Conservation (phyloP, 2,329 filamentous ascomycete species). For the Cladophialophora psammophila region DNA sequence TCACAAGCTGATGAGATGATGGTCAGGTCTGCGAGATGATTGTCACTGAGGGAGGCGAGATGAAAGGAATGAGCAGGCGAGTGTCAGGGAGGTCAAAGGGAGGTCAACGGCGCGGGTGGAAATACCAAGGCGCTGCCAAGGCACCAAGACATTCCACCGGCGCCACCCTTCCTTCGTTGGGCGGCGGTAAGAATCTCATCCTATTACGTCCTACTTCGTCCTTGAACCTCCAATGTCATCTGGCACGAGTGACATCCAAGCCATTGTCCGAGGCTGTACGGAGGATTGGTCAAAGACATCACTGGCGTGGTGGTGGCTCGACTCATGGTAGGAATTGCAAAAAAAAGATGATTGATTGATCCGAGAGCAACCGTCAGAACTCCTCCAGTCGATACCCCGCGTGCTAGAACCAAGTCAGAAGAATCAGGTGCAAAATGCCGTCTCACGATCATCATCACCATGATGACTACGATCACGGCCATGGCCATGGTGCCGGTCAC, state of each 20-base stretch:
- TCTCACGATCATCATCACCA: conserved; percentile 33
- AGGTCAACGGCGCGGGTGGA: background rate
- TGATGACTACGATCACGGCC: conserved; percentile 50
- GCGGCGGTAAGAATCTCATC: background rate
- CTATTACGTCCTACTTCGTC: background rate
- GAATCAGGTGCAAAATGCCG: conserved; percentile 22
- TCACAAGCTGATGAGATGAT: background rate
- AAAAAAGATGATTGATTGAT: background rate
- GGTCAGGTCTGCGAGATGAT: background rate
- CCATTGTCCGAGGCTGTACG: background rate
- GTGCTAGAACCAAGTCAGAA: background rate
- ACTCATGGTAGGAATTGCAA: background rate
- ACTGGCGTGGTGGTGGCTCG: background rate
- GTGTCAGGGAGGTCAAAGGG: background rate
- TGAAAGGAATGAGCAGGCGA: background rate
- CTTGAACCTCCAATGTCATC: background rate
- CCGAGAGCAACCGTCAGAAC: background rate
- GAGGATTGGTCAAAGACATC: background rate
- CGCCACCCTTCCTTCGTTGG: background rate
- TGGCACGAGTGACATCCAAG: background rate
- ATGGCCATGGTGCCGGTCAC: conserved; percentile 60
- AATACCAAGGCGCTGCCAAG: background rate
- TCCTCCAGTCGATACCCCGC: background rate
- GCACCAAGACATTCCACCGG: background rate
- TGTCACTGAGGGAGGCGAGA: background rate